Percentiles rank a stretch among this genome's conserved stretches.
These are phyloP conservation scores for Euphrasia arctica DNA, from an alignment of 305 asterid genomes.

Conservation along the genomic window DNA sequence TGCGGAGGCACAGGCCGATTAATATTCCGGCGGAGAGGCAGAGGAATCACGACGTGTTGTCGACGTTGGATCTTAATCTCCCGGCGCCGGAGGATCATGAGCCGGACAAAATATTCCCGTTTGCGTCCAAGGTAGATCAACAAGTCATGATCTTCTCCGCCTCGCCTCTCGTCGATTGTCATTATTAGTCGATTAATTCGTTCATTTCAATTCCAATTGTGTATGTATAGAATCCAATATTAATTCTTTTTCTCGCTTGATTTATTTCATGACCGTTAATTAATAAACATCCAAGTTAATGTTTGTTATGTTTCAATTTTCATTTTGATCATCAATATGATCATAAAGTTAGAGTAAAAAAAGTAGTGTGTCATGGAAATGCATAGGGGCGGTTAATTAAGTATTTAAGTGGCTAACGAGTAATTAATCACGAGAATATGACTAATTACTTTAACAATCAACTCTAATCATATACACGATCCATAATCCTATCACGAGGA, in stretches of 20 bases:
- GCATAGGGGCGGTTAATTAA: no score
- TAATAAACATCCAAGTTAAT: no score
- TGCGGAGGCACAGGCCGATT: constrained; percentile 65
- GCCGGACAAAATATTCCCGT: constrained; percentile 37
- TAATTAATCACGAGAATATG: no score
- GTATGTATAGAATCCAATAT: not conserved
- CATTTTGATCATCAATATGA: no score
- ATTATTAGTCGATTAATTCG: constrained; percentile 36
- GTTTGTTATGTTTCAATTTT: not conserved
- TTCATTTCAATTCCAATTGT: constrained; percentile 10
- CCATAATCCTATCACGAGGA: not conserved
- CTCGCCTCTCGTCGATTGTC: constrained; percentile 81
- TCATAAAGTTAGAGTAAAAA: no score
- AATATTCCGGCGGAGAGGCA: constrained; percentile 29
- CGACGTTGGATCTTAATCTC: constrained; percentile 70
- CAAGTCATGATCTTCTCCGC: constrained; percentile 75
- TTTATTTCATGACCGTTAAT: no score
- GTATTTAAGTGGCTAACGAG: no score
- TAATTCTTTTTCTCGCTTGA: no score
- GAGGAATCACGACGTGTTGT: constrained; percentile 36
- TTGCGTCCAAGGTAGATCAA: constrained; percentile 38
- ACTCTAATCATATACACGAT: no score
- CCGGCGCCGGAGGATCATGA: constrained; percentile 74
- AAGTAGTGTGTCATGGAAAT: no score
- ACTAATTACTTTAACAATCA: no score